Evolutionary conservation across 2,329 filamentous ascomycete genomes (phyloP), one percentile per base, ranked within the genome.

Genomic region (Periconia sp.): DNA sequence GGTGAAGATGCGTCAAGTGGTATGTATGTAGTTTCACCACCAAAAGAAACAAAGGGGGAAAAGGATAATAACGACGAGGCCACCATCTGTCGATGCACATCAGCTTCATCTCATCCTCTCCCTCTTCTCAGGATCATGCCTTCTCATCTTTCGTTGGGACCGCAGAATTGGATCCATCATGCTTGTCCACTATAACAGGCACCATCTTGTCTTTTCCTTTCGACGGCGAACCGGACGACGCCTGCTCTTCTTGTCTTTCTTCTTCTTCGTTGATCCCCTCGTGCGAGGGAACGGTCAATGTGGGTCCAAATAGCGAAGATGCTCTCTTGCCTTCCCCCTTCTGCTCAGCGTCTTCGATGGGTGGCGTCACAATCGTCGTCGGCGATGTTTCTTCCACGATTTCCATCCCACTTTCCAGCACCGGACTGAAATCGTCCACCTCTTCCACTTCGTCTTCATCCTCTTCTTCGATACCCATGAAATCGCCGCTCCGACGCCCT

Each of bases 401-500:
- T 51, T 74, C 72, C 11, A 65, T 69, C 10, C 57, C 56, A 17
- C 27, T 57, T 43, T 60, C 68, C 44, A 66, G 52, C 7, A 85
- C 75, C 0, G 84, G 83, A 23, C 75, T 79, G 59, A 87, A 87
- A 2, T 77, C 75, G 8, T 87, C 85, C 7, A 85, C 83, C 62
- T 85, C 84, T 55, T 85, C 83, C 6, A 69, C 64, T 58, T 77
- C 70, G 19, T 76, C 74, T 33, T 71, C 68, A 52, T 77, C 71
- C 20, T 77, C 75, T 55, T 76, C 74, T 13, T 65, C 69, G 42
- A 71, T 78, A 33, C 89, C 88, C n/a, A 86, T 86, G 49, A 90
- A 86, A 73, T 92, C 90, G 9, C 85, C 87, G 50, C 88, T 92
- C 20, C 86, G 77, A 27, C 89, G 79, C 0, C 88, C 88, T 47